These are phyloP conservation scores for Pseudogymnoascus sp. DNA, from an alignment of 2,329 filamentous ascomycete genomes.

Conservation along the genomic window DNA sequence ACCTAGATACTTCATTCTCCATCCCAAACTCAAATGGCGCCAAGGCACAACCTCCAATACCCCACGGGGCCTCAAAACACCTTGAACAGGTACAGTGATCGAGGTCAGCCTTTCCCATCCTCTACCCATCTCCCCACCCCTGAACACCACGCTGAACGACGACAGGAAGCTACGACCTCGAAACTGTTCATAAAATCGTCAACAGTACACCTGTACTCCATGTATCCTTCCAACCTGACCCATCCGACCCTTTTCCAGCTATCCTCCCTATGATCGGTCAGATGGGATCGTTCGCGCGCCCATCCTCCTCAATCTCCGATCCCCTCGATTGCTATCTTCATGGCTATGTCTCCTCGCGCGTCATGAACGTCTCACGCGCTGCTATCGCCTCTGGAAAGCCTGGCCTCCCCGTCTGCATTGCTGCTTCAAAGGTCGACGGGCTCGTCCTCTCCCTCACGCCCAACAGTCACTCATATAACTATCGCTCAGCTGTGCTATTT, in stretches of 20 bases:
- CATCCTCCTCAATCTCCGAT: slow-evolving; percentile 51
- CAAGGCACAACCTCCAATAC: slow-evolving; percentile 17
- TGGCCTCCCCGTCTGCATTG: slow-evolving; percentile 64
- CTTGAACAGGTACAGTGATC: slow-evolving; percentile 20
- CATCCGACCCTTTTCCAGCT: slow-evolving; percentile 60
- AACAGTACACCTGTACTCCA: slow-evolving; percentile 68
- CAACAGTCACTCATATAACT: slow-evolving; percentile 78
- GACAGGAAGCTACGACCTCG: slow-evolving; percentile 60
- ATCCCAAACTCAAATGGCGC: neutral
- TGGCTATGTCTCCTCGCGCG: slow-evolving; percentile 70
- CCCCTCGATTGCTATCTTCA: slow-evolving; percentile 73
- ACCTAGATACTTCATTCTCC: neutral
- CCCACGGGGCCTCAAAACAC: slow-evolving; percentile 20
- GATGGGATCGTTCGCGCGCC: slow-evolving; percentile 61
- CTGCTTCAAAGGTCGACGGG: slow-evolving; percentile 69
- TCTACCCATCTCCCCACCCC: neutral
- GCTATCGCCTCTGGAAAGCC: neutral
- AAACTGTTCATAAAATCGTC: slow-evolving; percentile 66
- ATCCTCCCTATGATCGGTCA: slow-evolving; percentile 81
- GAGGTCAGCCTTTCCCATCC: slow-evolving; percentile 13
- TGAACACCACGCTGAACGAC: slow-evolving; percentile 17
- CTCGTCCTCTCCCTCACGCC: slow-evolving; percentile 72
- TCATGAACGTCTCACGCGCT: slow-evolving; percentile 54
- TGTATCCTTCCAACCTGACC: slow-evolving; percentile 61
- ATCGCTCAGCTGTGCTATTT: slow-evolving; percentile 65